Evolutionary conservation across 2,329 filamentous ascomycete species (phyloP).

Genomic region (Rutstroemia sydowiana): DNA sequence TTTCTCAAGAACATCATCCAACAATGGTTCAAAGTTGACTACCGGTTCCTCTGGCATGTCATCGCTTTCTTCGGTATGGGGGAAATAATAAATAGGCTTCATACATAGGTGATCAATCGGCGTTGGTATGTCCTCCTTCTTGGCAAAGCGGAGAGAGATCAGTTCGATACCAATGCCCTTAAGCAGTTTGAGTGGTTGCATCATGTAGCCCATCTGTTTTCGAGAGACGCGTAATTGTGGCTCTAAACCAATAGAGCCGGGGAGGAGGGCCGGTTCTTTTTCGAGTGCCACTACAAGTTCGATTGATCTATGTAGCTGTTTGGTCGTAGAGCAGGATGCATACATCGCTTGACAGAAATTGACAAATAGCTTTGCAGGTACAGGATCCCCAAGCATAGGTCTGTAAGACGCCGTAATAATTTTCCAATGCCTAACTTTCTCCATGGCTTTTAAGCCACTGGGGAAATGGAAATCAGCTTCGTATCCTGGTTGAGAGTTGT

Average conservation of each 20-base stretch:
- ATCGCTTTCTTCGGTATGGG: neutral
- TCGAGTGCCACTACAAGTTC: conserved; percentile 1
- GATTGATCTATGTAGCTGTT: neutral
- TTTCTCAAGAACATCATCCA: neutral
- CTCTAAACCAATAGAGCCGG: neutral
- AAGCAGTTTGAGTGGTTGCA: conserved; percentile 4
- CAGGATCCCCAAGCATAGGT: neutral
- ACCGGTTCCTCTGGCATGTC: neutral
- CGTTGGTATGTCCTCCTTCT: neutral
- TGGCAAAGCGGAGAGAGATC: neutral
- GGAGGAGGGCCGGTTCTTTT: neutral
- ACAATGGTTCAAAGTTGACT: neutral
- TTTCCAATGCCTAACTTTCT: conserved; percentile 6
- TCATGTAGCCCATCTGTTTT: neutral
- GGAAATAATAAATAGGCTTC: neutral
- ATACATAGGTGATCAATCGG: neutral
- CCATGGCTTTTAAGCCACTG: neutral
- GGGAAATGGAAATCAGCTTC: conserved; percentile 2
- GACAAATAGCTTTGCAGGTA: conserved; percentile 6
- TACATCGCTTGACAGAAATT: conserved; percentile 8
- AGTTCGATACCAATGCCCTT: neutral
- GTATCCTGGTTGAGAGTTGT: neutral
- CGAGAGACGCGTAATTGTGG: neutral
- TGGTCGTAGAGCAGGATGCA: neutral
- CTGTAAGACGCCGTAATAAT: conserved; percentile 3